Base-by-base conservation (phyloP, 805 yeast species). In the Starmerella khaoyaiensis region DNA sequence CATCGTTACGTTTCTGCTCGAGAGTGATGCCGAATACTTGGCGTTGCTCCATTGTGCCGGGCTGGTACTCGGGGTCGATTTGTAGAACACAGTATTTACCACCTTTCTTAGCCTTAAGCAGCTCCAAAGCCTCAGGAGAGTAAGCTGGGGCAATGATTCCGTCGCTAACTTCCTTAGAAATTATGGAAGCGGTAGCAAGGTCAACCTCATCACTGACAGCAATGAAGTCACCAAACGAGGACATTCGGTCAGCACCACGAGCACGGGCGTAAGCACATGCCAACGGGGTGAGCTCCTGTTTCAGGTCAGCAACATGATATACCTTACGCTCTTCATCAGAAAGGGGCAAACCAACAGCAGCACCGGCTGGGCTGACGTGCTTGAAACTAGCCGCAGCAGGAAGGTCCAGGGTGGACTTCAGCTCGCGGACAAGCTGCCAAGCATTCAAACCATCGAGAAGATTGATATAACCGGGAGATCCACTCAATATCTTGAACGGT, bases 171-270 rank as follows among this genome's bases (percentile, higher is more conserved):
- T 90, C 98, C 64, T 82, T 83, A 39, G 96, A 80, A 59, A 90
- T 90, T 63, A 90, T 87, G 63, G 80, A 79, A 39, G 98, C 98
- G 43, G 98, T 90, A 57, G 95, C 83, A 37, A 79, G 67, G 62
- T 90, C 98, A 50, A 90, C 98, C 62, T 80, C 81, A 70, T 87
- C 87, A 45, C 96, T 84, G 48, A 90, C 70, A 32, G 98, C 98
- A 56, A 90, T 90, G 71, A 84, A 90, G 65, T 90, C 98, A 59
- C 98, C 98, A 59, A 90, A 90, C 11, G 94, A 81, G 5, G 96
- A 86, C 98, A 90, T 90, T 72, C 98, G 79, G 65, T 90, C 98
- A 51, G 98, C 98, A 62, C 98, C 98, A 65, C 98, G 81, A 40
- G 98, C 98, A 67, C 97, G 81, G 26, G 98, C 98, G 57, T 90